phyloP scores from a whole-genome alignment of 495 filamentous ascomycete species.

The Xylona heveae region DNA sequence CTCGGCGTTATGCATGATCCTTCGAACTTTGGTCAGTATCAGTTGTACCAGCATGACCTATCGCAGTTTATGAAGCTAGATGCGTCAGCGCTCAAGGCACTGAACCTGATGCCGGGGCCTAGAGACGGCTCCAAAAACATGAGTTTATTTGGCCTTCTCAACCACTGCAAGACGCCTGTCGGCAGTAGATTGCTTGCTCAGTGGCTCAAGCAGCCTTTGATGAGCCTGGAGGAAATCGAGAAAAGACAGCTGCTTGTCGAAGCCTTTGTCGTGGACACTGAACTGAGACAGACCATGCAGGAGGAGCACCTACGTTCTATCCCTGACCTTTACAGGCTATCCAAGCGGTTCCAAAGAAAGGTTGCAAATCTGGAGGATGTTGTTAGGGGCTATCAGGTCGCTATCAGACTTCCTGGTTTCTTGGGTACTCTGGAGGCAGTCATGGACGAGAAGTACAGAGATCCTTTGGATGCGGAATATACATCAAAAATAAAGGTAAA shows the following conservation, averaged over 20 bases:
- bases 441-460: slow-evolving; percentile 87
- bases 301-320: slow-evolving; percentile 90
- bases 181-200: slow-evolving; percentile 81
- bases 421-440: slow-evolving; percentile 74
- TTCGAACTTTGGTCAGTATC: slow-evolving; percentile 90
- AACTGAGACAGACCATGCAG: slow-evolving; percentile 90
- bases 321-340: slow-evolving; percentile 80
- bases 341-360: slow-evolving; percentile 85
- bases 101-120: slow-evolving; percentile 93
- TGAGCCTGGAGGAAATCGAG: slow-evolving; percentile 78
- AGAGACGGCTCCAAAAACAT: slow-evolving; percentile 93
- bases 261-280: slow-evolving; percentile 83
- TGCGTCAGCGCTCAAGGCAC: slow-evolving; percentile 75
- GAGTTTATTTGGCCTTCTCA: slow-evolving; percentile 83
- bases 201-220: slow-evolving; percentile 95
- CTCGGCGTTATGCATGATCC: slow-evolving; percentile 76
- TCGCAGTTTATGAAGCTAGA: slow-evolving; percentile 98
- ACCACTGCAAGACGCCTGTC: slow-evolving; percentile 93
- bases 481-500: slow-evolving; percentile 44
- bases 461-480: slow-evolving; percentile 72
- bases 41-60: slow-evolving; percentile 91
- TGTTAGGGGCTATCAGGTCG: slow-evolving; percentile 82
- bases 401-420: slow-evolving; percentile 78
- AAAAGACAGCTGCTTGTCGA: slow-evolving; percentile 87
- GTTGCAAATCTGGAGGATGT: slow-evolving; percentile 89